These are phyloP conservation scores for Talaromyces stipitatus DNA, from an alignment of 495 filamentous ascomycete genomes.

Conservation along the genomic window DNA sequence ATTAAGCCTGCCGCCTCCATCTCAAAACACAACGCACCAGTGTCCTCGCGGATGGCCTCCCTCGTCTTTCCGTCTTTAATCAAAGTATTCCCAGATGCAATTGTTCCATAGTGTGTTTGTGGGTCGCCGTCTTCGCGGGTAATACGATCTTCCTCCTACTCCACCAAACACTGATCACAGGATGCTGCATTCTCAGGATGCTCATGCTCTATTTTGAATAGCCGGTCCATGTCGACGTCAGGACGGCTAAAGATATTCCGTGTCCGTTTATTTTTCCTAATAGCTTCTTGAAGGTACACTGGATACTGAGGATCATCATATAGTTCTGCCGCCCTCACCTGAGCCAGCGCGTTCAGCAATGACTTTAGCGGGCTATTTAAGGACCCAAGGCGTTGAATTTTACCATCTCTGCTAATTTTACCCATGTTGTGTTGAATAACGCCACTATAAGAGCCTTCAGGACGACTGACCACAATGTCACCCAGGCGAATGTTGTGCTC, in stretches of 20 bases:
- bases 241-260: background rate
- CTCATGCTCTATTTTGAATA: background rate
- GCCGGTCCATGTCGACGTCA: background rate
- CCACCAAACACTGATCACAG: no score
- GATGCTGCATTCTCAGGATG: no score
- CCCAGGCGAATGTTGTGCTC: no score
- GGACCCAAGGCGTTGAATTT: slow-evolving; percentile 22
- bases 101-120: slow-evolving; percentile 25
- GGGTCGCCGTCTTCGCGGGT: no score
- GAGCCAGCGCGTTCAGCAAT: no score
- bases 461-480: no score
- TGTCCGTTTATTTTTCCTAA: background rate
- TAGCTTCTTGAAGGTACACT: background rate
- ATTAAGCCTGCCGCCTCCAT: no score
- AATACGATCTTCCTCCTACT: no score
- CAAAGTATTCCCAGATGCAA: slow-evolving; percentile 29
- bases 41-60: slow-evolving; percentile 23
- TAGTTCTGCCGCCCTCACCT: slow-evolving; percentile 8
- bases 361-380: slow-evolving; percentile 24
- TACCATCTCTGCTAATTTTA: slow-evolving; percentile 18
- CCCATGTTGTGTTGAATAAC: slow-evolving; percentile 32
- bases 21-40: no score
- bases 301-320: background rate
- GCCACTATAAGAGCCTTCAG: slow-evolving; percentile 13
- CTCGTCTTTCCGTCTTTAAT: slow-evolving; percentile 22